phyloP scores from a whole-genome alignment of 768 basidiomycete species.

The Suillus luteus region DNA sequence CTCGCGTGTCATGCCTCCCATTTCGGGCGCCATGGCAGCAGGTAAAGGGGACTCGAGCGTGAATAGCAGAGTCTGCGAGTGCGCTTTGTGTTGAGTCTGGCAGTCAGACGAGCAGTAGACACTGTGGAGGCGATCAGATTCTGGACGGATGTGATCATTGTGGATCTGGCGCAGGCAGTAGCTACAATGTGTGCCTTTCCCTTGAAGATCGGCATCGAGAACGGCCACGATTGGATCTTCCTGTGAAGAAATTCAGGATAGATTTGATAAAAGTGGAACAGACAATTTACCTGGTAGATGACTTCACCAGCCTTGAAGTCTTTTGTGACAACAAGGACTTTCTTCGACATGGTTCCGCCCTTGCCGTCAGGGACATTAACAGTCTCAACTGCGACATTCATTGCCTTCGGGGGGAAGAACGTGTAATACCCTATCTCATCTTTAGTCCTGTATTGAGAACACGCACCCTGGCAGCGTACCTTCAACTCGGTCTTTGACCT shows the following conservation, averaged over 20 bases:
- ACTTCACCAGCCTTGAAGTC: slow-evolving; percentile 71
- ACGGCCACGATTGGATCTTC: slow-evolving; percentile 72
- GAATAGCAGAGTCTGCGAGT: slow-evolving; percentile 73
- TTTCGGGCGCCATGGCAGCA: slow-evolving; percentile 35
- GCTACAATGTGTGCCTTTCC: slow-evolving; percentile 67
- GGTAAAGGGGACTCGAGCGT: slow-evolving; percentile 65
- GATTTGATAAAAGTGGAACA: slow-evolving; percentile 7
- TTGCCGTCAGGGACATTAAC: slow-evolving; percentile 27
- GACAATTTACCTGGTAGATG: slow-evolving; percentile 65
- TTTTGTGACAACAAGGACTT: slow-evolving; percentile 62
- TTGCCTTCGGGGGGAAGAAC: slow-evolving; percentile 70
- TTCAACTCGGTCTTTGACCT: slow-evolving; percentile 72
- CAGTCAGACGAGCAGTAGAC: slow-evolving; percentile 78
- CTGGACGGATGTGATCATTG: slow-evolving; percentile 45
- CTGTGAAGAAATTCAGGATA: slow-evolving; percentile 38
- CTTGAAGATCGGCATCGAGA: slow-evolving; percentile 72
- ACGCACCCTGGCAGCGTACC: slow-evolving; percentile 54
- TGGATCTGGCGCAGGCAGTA: slow-evolving; percentile 69
- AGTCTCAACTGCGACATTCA: slow-evolving; percentile 63
- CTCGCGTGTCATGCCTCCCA: slow-evolving; percentile 37
- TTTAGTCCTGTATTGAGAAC: slow-evolving; percentile 19
- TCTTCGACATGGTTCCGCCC: slow-evolving; percentile 39
- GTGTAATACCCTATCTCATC: slow-evolving; percentile 67
- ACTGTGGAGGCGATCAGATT: slow-evolving; percentile 54
- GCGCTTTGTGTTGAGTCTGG: slow-evolving; percentile 51